phyloP scores from a whole-genome alignment of 2,329 filamentous ascomycete genomes.

The Neonectria sp. region DNA sequence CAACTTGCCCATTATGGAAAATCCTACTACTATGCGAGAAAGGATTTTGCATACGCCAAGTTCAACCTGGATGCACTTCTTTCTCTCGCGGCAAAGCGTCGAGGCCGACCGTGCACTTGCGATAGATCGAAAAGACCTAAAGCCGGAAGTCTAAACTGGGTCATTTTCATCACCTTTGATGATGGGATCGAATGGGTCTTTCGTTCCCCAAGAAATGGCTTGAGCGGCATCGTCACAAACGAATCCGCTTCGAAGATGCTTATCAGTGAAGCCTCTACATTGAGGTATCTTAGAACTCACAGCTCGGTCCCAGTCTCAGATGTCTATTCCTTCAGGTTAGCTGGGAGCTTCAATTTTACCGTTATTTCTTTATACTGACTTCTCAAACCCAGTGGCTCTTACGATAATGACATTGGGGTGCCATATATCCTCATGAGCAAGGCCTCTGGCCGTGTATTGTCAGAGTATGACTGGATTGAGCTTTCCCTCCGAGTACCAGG shows the following conservation, averaged over 20 bases:
- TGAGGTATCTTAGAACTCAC: constrained; percentile 36
- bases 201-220: constrained; percentile 32
- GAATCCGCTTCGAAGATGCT: constrained; percentile 41
- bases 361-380: neutral
- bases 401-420: constrained; percentile 41
- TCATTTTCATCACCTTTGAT: constrained; percentile 40
- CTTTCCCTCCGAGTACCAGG: constrained; percentile 22
- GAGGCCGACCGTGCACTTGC: constrained; percentile 35
- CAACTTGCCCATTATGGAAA: neutral
- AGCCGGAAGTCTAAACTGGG: constrained; percentile 40
- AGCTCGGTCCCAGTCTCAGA: constrained; percentile 42
- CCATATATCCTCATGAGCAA: constrained; percentile 47
- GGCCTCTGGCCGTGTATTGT: constrained; percentile 37
- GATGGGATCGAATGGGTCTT: constrained; percentile 45
- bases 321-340: constrained; percentile 44
- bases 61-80: constrained; percentile 42
- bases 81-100: constrained; percentile 34
- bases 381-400: constrained; percentile 27
- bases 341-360: neutral
- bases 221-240: constrained; percentile 9
- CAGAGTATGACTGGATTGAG: constrained; percentile 40
- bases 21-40: neutral
- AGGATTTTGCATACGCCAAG: constrained; percentile 19
- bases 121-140: constrained; percentile 32
- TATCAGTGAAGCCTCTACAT: constrained; percentile 42